phyloP scores from a whole-genome alignment of 169 alveolate species.

The Babesia ovis region DNA sequence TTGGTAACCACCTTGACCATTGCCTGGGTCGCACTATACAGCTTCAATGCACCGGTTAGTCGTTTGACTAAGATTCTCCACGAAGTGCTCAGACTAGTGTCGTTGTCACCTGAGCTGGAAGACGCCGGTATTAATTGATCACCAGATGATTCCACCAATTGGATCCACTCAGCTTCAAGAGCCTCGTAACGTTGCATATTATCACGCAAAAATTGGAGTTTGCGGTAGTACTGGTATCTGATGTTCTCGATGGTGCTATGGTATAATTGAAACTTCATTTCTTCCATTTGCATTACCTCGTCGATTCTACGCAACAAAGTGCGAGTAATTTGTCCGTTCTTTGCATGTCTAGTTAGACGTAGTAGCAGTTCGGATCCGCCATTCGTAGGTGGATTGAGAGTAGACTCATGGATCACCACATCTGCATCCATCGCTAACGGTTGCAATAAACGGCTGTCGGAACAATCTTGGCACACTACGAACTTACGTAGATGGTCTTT shows the following conservation, averaged over 20 bases:
- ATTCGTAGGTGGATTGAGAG: constrained; percentile 63
- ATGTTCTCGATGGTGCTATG: constrained; percentile 18
- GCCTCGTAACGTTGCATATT: constrained; percentile 1
- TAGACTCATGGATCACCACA: constrained; percentile 74
- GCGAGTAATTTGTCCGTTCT: neutral
- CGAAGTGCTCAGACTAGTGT: neutral
- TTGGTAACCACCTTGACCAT: neutral
- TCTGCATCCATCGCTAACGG: constrained; percentile 73
- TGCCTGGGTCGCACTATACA: constrained; percentile 2
- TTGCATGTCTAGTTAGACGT: constrained; percentile 10
- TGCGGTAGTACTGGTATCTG: constrained; percentile 23
- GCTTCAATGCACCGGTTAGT: neutral
- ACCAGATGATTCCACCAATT: neutral
- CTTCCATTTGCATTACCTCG: constrained; percentile 11
- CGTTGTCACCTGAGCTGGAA: neutral
- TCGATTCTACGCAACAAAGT: constrained; percentile 4
- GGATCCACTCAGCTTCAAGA: neutral
- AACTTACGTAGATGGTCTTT: constrained; percentile 54
- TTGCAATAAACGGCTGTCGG: constrained; percentile 68
- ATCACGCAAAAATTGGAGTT: constrained; percentile 11
- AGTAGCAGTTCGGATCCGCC: constrained; percentile 28
- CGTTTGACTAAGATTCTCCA: constrained; percentile 7
- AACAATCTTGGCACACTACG: constrained; percentile 75
- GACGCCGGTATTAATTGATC: neutral
- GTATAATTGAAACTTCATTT: constrained; percentile 39